Conservation (phyloP, 176 grass and related monocot species). For the Cenchrus fungigraminus region DNA sequence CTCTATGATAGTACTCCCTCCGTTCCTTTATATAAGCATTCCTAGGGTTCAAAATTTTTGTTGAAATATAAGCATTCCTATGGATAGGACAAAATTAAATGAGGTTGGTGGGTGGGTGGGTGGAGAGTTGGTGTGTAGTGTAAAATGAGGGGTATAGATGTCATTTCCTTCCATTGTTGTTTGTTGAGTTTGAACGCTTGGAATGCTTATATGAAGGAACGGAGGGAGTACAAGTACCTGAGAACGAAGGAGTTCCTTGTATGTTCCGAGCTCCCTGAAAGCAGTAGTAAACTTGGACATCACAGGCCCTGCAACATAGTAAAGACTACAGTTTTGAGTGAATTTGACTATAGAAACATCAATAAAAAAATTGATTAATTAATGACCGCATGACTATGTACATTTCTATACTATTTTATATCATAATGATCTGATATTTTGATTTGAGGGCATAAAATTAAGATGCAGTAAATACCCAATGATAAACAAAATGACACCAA, state of each 20-base stretch:
- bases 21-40: no score
- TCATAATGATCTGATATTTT: neutral
- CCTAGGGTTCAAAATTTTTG: no score
- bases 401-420: neutral
- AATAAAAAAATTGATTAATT: slow-evolving; percentile 12
- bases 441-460: neutral
- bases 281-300: slow-evolving; percentile 78
- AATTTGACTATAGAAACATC: neutral
- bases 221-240: slow-evolving; percentile 50
- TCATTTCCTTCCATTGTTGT: no score
- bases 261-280: slow-evolving; percentile 78
- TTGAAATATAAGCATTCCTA: no score
- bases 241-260: slow-evolving; percentile 92
- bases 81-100: no score
- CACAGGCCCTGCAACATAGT: slow-evolving; percentile 57
- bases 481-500: neutral
- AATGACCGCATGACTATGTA: neutral
- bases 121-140: no score
- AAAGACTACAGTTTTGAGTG: slow-evolving; percentile 20
- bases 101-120: no score
- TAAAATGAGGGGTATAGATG: no score
- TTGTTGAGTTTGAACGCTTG: no score
- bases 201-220: no score
- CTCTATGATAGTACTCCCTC: neutral
- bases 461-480: neutral